Conservation (phyloP, 345 rosid species). For the Brassica juncea region DNA sequence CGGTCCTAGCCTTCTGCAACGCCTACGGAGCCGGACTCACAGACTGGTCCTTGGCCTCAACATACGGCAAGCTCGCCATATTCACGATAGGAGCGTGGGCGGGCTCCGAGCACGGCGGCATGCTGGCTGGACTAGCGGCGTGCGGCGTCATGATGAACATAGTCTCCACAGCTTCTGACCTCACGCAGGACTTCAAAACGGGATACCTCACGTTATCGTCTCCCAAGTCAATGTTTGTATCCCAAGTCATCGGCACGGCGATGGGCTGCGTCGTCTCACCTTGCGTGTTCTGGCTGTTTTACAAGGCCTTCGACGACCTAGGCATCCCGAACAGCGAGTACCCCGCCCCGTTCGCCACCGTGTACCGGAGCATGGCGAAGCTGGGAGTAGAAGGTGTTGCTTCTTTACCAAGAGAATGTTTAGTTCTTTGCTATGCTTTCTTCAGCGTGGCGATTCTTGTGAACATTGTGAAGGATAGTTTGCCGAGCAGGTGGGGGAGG, state of each 20-base stretch:
- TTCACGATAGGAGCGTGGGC: constrained; percentile 75
- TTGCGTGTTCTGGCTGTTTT: constrained; percentile 79
- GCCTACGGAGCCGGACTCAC: constrained; percentile 89
- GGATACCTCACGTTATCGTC: constrained; percentile 82
- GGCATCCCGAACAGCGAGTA: constrained; percentile 51
- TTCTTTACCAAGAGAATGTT: constrained; percentile 69
- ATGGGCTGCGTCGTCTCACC: constrained; percentile 84
- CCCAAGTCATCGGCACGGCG: constrained; percentile 80
- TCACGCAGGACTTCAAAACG: constrained; percentile 84
- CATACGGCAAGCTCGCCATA: constrained; percentile 80
- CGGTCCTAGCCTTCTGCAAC: constrained; percentile 72
- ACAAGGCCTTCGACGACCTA: constrained; percentile 62
- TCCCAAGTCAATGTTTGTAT: constrained; percentile 69
- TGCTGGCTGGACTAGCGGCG: constrained; percentile 77
- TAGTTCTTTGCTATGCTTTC: constrained; percentile 59
- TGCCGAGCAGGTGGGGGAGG: constrained; percentile 43
- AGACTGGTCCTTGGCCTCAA: constrained; percentile 88
- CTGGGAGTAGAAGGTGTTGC: constrained; percentile 75
- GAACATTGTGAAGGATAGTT: constrained; percentile 52
- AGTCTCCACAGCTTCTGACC: constrained; percentile 83
- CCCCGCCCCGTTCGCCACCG: constrained; percentile 64
- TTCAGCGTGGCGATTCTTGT: constrained; percentile 60
- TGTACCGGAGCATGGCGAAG: constrained; percentile 62
- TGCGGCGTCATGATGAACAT: constrained; percentile 96
- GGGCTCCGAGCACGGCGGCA: constrained; percentile 63